Conservation (phyloP, 2,329 filamentous ascomycete genomes). For the Botrytis tulipae region DNA sequence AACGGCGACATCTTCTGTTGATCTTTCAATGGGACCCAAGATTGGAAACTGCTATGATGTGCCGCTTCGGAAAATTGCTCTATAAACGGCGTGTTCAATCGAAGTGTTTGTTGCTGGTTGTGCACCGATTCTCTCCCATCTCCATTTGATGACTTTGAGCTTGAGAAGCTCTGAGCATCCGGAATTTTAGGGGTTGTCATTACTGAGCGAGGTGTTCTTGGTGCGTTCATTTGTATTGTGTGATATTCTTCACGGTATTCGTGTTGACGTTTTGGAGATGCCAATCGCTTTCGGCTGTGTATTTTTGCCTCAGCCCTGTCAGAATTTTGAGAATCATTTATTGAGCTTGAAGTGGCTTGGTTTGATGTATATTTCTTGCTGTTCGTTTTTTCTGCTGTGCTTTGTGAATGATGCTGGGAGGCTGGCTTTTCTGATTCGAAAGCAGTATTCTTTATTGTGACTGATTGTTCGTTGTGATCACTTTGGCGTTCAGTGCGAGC, state of each 20-base stretch:
- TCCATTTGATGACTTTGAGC: not conserved
- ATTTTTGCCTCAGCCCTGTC: not conserved
- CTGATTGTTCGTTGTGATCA: not conserved
- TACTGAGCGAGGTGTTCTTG: not conserved
- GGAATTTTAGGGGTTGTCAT: not conserved
- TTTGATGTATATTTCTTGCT: not conserved
- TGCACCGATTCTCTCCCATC: not conserved
- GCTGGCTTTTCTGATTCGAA: not conserved
- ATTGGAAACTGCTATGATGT: constrained; percentile 4
- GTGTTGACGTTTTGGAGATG: constrained; percentile 13
- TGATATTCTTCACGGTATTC: constrained; percentile 13
- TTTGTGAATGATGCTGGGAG: not conserved
- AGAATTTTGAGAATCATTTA: not conserved
- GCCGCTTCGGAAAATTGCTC: constrained; percentile 9
- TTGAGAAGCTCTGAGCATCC: not conserved
- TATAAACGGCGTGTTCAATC: not conserved
- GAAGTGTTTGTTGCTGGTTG: not conserved
- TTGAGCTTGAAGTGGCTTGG: too few species aligned
- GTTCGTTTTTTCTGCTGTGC: not conserved
- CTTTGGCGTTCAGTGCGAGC: not conserved
- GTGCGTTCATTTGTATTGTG: constrained; percentile 7
- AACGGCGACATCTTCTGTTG: not conserved
- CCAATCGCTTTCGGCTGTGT: constrained; percentile 2
- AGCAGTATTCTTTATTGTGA: not conserved
- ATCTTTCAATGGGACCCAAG: not conserved